Evolutionary conservation across 768 basidiomycete species (phyloP).

Genomic region (Trametes elegans): DNA sequence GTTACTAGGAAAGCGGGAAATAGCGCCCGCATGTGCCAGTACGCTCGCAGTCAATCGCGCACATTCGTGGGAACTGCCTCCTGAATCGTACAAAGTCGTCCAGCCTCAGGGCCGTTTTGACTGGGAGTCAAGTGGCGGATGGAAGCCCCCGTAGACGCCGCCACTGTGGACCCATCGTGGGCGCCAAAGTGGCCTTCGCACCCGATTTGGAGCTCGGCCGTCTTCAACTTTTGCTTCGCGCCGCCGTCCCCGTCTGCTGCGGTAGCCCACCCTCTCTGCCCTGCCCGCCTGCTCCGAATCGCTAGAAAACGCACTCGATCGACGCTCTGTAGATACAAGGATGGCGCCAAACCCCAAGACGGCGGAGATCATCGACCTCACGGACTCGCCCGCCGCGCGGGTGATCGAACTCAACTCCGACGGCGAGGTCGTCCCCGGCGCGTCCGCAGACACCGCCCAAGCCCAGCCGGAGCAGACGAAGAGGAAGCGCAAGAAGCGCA

Average conservation of each 20-base stretch:
- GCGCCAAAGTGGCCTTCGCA: too few relatives aligned
- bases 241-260: not conserved
- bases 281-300: not conserved
- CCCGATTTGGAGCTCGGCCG: not conserved
- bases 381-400: conserved; percentile 14
- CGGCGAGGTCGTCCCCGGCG: conserved; percentile 8
- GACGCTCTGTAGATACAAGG: not conserved
- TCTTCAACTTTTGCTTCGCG: conserved; percentile 14
- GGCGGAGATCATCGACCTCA: conserved; percentile 27
- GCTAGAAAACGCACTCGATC: too few relatives aligned
- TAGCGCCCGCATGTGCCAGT: too few relatives aligned
- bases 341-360: not conserved
- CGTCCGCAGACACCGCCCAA: not conserved
- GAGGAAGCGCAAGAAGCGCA: conserved; percentile 18
- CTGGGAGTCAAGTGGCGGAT: too few relatives aligned
- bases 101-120: too few relatives aligned
- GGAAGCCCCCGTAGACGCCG: too few relatives aligned
- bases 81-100: too few relatives aligned
- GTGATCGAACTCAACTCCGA: conserved; percentile 27
- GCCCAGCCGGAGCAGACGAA: not conserved
- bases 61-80: too few relatives aligned
- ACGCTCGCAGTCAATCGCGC: too few relatives aligned
- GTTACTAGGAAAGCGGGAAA: too few relatives aligned
- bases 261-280: not conserved
- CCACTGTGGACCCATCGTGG: too few relatives aligned